phyloP scores from a whole-genome alignment of 2,329 filamentous ascomycete genomes.

The Fusarium camptoceras region DNA sequence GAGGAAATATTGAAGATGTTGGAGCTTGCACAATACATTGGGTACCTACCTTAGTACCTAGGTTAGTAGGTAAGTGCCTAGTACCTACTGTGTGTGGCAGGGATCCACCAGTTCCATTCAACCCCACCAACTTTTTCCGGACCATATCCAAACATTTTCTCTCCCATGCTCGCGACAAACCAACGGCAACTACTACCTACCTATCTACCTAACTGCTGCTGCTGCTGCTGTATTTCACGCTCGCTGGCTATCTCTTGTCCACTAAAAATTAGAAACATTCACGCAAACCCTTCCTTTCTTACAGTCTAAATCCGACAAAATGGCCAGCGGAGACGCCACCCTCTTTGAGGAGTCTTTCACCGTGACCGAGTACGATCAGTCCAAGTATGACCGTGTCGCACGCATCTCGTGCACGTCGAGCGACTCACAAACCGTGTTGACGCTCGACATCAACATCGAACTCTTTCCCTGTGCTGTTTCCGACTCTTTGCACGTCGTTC shows the following conservation, averaged over 20 bases:
- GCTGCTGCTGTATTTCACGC: background rate
- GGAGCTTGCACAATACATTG: background rate
- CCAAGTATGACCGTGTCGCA: slow-evolving; percentile 95
- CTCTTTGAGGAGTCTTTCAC: slow-evolving; percentile 95
- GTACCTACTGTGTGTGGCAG: slow-evolving; percentile 20
- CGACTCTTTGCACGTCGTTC: slow-evolving; percentile 82
- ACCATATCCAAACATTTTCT: slow-evolving; percentile 42
- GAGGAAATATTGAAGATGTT: background rate
- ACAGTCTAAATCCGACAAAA: slow-evolving; percentile 18
- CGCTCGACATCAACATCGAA: slow-evolving; percentile 93
- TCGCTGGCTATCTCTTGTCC: background rate
- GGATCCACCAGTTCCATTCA: slow-evolving; percentile 22
- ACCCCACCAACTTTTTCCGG: slow-evolving; percentile 42
- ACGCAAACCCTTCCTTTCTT: background rate
- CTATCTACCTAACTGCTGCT: background rate
- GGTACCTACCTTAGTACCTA: background rate
- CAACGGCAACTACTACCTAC: slow-evolving; percentile 7
- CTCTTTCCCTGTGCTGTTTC: slow-evolving; percentile 82
- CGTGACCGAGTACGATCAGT: slow-evolving; percentile 80
- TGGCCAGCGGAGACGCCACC: slow-evolving; percentile 78
- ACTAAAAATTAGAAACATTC: background rate
- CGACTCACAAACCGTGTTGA: slow-evolving; percentile 80
- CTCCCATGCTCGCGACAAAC: slow-evolving; percentile 16
- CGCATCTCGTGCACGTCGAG: slow-evolving; percentile 82
- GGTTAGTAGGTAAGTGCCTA: too few relatives aligned